A percentile compares a stretch with the other conserved stretches of the same genome.
Conservation (phyloP, 2,329 filamentous ascomycete species). For the Canariomyces notabilis region DNA sequence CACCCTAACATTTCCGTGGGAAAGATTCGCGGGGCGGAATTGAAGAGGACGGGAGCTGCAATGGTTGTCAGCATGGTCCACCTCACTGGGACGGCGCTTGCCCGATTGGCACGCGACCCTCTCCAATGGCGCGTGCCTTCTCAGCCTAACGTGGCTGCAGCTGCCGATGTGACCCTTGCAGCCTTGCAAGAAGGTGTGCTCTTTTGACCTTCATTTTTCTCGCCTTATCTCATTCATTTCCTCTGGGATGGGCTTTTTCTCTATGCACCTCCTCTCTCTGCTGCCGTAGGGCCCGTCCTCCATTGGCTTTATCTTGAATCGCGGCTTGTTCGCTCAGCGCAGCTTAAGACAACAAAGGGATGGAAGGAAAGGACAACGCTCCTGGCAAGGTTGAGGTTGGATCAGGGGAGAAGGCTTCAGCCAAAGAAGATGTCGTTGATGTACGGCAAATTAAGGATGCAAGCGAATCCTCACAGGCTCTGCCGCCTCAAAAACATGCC, state of each 20-base stretch:
- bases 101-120: background rate
- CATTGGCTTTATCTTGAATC: background rate
- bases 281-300: background rate
- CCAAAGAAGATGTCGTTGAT: background rate
- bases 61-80: background rate
- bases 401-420: background rate
- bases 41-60: background rate
- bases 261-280: background rate
- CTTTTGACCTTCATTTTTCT: too few relatives aligned
- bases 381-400: constrained; percentile 6
- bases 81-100: too few relatives aligned
- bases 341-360: constrained; percentile 2
- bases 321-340: background rate
- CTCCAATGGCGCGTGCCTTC: background rate
- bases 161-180: too few relatives aligned
- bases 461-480: constrained; percentile 6
- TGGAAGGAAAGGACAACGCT: constrained; percentile 2
- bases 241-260: too few relatives aligned
- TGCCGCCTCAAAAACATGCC: constrained; percentile 1
- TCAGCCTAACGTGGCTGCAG: background rate
- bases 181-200: too few relatives aligned
- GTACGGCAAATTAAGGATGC: constrained; percentile 1
- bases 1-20: too few relatives aligned
- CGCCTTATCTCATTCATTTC: too few relatives aligned
- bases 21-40: too few relatives aligned